Base-by-base conservation (phyloP, 768 basidiomycete species). In the Dioszegia aurantiaca region DNA sequence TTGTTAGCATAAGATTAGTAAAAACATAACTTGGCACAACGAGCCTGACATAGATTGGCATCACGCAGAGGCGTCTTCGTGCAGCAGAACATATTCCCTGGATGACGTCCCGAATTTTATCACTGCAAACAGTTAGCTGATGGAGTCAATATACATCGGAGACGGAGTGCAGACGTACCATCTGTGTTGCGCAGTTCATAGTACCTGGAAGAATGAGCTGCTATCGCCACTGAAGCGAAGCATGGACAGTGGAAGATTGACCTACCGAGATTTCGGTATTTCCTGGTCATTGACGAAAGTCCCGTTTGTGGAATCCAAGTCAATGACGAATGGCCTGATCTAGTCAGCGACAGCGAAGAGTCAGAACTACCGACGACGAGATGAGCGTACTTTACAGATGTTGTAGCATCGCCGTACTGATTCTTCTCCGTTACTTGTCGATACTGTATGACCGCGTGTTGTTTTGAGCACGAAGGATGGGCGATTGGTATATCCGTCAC, bases 391-490 rank as follows among this genome's bases (percentile, higher is more conserved):
- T 98, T 99, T 43, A 89, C 83, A 4, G 82, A 78, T n/a, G 83
- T 80, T 73, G 89, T 93, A 8, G 82, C 79, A 44, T 80, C 82
- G 1, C 93, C 94, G 59, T 85, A 88, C 74, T 95, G 92, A 69
- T 93, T 87, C 74, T 88, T 89, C 70, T 89, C 87, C 60, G 83
- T 83, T 3, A 97, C 82, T 68, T 88, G 86, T 27, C 95, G 87
- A 87, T 88, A 91, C 78, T 99, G 95, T 30, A 99, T 87, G 2
- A 86, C 95, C 16, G 95, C 92, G 72, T 99, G 95, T 73, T 99
- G 95, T 73, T 99, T 99, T 0, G 95, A 98, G 64, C 90, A 91
- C 5, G 94, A 98, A 2, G 94, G 94, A 72, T 99, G 95, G 59
- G 95, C 91, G 40, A 97, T 79, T 16, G 87, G 82, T 62, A 99